A percentile compares a stretch with the other conserved stretches of the same genome.
These are phyloP conservation scores for Sindora glabra DNA, from an alignment of 306 rosid genomes.

Conservation along the genomic window DNA sequence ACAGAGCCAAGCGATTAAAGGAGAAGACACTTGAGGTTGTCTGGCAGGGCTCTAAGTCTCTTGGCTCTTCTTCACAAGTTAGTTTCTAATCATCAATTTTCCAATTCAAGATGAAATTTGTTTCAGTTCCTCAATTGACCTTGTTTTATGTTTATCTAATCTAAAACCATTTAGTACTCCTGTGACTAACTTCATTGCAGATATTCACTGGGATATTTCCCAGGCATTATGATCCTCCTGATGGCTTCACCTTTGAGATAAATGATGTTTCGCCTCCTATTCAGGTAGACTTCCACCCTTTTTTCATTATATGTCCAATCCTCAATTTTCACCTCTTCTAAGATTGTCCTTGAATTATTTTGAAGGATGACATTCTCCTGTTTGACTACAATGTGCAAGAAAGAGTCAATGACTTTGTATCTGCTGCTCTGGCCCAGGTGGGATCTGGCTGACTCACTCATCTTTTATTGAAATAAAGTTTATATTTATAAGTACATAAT, in stretches of 20 bases:
- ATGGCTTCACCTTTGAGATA: conserved; percentile 76
- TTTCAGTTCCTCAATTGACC: neutral
- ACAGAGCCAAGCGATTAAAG: conserved; percentile 61
- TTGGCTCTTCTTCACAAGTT: conserved; percentile 78
- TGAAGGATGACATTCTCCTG: conserved; percentile 46
- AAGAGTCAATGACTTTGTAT: conserved; percentile 39
- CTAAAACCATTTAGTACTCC: neutral
- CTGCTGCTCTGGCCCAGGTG: conserved; percentile 55
- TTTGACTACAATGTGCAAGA: conserved; percentile 47
- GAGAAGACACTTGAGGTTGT: conserved; percentile 68
- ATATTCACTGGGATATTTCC: conserved; percentile 79
- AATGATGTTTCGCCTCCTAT: conserved; percentile 70
- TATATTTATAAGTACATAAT: neutral
- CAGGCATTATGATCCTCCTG: conserved; percentile 82
- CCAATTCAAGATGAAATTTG: neutral
- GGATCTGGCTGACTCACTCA: conserved; percentile 18
- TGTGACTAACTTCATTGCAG: conserved; percentile 31
- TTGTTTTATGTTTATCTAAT: too few relatives aligned
- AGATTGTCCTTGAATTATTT: conserved; percentile 7
- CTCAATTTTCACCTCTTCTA: conserved; percentile 11
- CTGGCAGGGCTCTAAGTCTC: conserved; percentile 71
- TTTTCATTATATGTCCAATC: neutral
- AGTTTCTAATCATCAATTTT: conserved; percentile 17
- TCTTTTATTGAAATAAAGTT: conserved; percentile 3
- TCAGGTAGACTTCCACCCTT: conserved; percentile 22